A percentile compares a stretch with the other conserved stretches of the same genome.
Evolutionary conservation across 345 rosid genomes (phyloP).

Genomic region (Anacardium occidentale): DNA sequence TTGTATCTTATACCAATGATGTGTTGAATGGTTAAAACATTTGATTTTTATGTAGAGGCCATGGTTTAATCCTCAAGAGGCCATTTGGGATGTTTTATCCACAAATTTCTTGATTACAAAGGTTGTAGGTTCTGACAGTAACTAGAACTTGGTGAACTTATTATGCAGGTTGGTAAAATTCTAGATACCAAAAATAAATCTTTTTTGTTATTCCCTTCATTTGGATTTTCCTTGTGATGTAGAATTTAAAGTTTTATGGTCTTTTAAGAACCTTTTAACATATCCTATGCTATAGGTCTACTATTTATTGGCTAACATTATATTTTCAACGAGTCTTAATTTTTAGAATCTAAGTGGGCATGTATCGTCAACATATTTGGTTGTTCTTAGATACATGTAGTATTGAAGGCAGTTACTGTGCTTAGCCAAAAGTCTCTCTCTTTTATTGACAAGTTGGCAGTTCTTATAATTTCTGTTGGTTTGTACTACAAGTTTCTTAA

Average conservation of each 20-base stretch:
- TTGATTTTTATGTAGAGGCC: no score
- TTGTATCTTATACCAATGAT: no score
- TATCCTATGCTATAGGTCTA: background rate
- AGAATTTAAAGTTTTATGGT: background rate
- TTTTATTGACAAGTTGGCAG: background rate
- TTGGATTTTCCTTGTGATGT: background rate
- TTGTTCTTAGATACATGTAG: background rate
- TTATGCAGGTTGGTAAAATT: no score
- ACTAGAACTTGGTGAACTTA: no score
- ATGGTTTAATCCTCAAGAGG: no score
- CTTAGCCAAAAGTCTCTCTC: background rate
- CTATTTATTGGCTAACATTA: background rate
- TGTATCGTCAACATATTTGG: background rate
- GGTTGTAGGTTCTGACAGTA: no score
- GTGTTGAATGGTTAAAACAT: no score
- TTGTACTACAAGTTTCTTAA: background rate
- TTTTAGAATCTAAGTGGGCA: background rate
- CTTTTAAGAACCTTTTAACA: background rate
- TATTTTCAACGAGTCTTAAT: background rate
- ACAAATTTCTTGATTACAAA: no score
- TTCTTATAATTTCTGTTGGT: background rate
- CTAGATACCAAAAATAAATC: no score
- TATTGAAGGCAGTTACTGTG: background rate
- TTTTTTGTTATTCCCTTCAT: background rate
- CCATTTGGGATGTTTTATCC: no score